These are phyloP conservation scores for Globisporangium okanoganense DNA, from an alignment of 352 stramenopile genomes.

Conservation along the genomic window DNA sequence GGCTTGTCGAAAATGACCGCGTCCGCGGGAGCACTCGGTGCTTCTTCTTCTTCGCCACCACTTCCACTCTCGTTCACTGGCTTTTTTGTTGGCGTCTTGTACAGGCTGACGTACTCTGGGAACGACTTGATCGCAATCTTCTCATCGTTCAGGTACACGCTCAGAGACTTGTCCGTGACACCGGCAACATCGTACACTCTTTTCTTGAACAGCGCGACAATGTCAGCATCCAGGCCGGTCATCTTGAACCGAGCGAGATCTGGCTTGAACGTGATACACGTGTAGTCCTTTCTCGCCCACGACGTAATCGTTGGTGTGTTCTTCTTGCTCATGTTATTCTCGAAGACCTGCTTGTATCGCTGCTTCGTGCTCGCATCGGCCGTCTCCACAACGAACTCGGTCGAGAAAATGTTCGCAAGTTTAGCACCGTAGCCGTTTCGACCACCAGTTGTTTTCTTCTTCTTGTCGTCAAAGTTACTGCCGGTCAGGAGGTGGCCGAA, in stretches of 20 bases:
- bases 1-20: slow-evolving; percentile 91
- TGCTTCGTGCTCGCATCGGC: slow-evolving; percentile 91
- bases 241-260: slow-evolving; percentile 94
- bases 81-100: slow-evolving; percentile 43
- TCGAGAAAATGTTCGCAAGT: slow-evolving; percentile 99
- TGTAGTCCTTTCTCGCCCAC: slow-evolving; percentile 89
- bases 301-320: slow-evolving; percentile 84
- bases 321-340: slow-evolving; percentile 94
- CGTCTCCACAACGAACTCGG: slow-evolving; percentile 98
- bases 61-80: slow-evolving; percentile 8
- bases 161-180: slow-evolving; percentile 89
- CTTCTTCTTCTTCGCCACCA: slow-evolving; percentile 9
- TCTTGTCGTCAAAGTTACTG: slow-evolving; percentile 98
- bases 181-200: slow-evolving; percentile 96
- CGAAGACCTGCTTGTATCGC: slow-evolving; percentile 91
- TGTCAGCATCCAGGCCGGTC: slow-evolving; percentile 89
- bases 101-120: slow-evolving; percentile 92
- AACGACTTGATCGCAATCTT: slow-evolving; percentile 93
- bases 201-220: slow-evolving; percentile 95
- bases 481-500: slow-evolving; percentile 98
- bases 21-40: slow-evolving; percentile 13
- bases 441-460: slow-evolving; percentile 94
- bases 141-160: slow-evolving; percentile 94
- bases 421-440: slow-evolving; percentile 98
- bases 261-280: slow-evolving; percentile 95